Conservation (phyloP, 176 grass and related monocot genomes). For the Coix lacrymajobi region DNA sequence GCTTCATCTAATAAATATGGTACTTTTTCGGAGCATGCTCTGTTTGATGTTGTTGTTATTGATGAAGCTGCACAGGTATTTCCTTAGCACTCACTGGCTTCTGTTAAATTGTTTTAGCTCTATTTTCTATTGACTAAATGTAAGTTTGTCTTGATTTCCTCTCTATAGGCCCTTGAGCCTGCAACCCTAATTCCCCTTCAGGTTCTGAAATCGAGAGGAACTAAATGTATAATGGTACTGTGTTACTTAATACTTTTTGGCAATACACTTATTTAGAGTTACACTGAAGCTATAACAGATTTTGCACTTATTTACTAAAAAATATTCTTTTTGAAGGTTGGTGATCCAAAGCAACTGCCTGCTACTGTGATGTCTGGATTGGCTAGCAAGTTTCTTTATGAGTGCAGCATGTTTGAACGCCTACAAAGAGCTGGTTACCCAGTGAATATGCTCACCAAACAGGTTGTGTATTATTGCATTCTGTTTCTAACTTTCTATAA, state of each 20-base stretch:
- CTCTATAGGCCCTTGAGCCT: constrained; percentile 87
- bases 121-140: constrained; percentile 18
- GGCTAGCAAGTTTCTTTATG: constrained; percentile 86
- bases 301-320: constrained; percentile 8
- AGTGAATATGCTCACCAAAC: constrained; percentile 92
- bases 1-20: constrained; percentile 71
- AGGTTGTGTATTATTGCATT: constrained; percentile 44
- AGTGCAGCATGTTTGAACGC: constrained; percentile 99
- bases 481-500: constrained; percentile 6
- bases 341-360: constrained; percentile 96
- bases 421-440: constrained; percentile 89
- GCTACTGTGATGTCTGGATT: constrained; percentile 94
- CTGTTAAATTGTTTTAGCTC: not conserved
- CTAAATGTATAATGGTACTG: constrained; percentile 89
- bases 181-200: constrained; percentile 95
- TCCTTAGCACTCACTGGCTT: not conserved
- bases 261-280: constrained; percentile 4
- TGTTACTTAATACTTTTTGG: constrained; percentile 1
- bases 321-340: constrained; percentile 66
- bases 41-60: constrained; percentile 94
- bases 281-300: constrained; percentile 9
- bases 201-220: constrained; percentile 96
- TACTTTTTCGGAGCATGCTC: constrained; percentile 72
- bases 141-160: constrained; percentile 29
- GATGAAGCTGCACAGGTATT: constrained; percentile 92